Conservation (phyloP, 164 flowering plant genomes). For the Paratinospora sagittata region DNA sequence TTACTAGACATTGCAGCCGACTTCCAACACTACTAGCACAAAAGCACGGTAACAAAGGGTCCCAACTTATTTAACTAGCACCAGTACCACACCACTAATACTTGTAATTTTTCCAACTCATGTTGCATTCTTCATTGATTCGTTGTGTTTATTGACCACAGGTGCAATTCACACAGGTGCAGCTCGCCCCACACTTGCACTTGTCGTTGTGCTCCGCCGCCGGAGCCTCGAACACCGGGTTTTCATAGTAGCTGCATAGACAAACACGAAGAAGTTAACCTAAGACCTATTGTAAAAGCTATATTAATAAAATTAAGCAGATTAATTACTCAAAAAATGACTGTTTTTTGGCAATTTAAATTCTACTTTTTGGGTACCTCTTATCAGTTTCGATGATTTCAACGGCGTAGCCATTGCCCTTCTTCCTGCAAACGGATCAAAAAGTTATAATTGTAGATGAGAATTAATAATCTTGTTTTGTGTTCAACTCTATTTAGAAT, state of each 20-base stretch:
- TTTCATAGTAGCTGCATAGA: conserved; percentile 35
- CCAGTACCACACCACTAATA: conserved; percentile 12
- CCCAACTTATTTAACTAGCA: conserved; percentile 16
- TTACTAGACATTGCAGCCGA: conserved; percentile 13
- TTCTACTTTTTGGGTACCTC: too few species aligned
- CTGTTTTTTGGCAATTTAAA: too few species aligned
- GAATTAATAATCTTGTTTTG: neutral
- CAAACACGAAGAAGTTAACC: too few species aligned
- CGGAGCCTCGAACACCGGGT: conserved; percentile 25
- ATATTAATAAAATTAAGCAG: too few species aligned
- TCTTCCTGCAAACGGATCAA: conserved; percentile 48
- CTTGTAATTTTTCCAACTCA: neutral
- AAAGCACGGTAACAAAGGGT: conserved; percentile 6
- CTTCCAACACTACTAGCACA: conserved; percentile 1
- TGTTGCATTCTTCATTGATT: neutral
- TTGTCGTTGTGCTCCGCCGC: conserved; percentile 54
- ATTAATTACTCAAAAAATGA: too few species aligned
- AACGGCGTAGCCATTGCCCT: conserved; percentile 42
- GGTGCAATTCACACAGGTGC: conserved; percentile 48
- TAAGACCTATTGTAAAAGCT: too few species aligned
- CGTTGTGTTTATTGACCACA: conserved; percentile 33
- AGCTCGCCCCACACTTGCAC: conserved; percentile 67
- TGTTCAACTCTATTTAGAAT: too few species aligned
- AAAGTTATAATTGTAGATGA: neutral
- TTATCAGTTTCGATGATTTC: conserved; percentile 43